Evolutionary conservation across 257 asterid species (phyloP).

Genomic region (Craterostigma plantagineum): DNA sequence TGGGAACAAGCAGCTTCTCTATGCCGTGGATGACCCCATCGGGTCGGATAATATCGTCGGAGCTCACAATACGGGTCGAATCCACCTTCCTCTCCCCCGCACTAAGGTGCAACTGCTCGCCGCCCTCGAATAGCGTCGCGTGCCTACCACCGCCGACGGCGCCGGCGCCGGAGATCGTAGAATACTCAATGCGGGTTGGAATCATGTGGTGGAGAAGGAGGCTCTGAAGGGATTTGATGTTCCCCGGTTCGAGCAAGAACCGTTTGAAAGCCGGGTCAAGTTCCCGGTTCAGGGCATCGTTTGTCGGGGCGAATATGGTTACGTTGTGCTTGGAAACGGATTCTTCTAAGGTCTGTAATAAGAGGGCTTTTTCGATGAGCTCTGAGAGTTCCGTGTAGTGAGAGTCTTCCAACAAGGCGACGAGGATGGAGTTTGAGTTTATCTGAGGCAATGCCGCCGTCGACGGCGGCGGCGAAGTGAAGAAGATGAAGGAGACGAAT

Average conservation of each 20-base stretch:
- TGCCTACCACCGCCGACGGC: constrained; percentile 10
- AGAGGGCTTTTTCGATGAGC: constrained; percentile 76
- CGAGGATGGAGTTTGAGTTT: constrained; percentile 79
- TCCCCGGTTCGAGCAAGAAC: constrained; percentile 63
- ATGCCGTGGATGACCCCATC: constrained; percentile 97
- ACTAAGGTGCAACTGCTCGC: constrained; percentile 22
- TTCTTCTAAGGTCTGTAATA: constrained; percentile 64
- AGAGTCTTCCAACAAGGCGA: constrained; percentile 78
- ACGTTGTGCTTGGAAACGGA: constrained; percentile 67
- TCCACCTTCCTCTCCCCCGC: constrained; percentile 27
- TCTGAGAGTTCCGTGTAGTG: constrained; percentile 86
- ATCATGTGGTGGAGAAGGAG: constrained; percentile 66
- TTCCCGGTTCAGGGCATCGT: constrained; percentile 67
- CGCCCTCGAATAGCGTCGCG: constrained; percentile 15
- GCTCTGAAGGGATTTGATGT: constrained; percentile 62
- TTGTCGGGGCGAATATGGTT: constrained; percentile 80
- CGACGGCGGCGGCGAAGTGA: too few relatives aligned
- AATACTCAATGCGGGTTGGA: constrained; percentile 52
- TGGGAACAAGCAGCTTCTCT: constrained; percentile 54
- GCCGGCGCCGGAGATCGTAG: constrained; percentile 20
- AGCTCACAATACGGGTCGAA: constrained; percentile 21
- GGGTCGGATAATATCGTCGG: constrained; percentile 56
- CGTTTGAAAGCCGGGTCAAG: constrained; percentile 89
- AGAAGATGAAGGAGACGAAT: too few relatives aligned
- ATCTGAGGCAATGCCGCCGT: constrained; percentile 17